These are phyloP conservation scores for Epichloe sibirici DNA, from an alignment of 2,329 filamentous ascomycete species.

Conservation along the genomic window DNA sequence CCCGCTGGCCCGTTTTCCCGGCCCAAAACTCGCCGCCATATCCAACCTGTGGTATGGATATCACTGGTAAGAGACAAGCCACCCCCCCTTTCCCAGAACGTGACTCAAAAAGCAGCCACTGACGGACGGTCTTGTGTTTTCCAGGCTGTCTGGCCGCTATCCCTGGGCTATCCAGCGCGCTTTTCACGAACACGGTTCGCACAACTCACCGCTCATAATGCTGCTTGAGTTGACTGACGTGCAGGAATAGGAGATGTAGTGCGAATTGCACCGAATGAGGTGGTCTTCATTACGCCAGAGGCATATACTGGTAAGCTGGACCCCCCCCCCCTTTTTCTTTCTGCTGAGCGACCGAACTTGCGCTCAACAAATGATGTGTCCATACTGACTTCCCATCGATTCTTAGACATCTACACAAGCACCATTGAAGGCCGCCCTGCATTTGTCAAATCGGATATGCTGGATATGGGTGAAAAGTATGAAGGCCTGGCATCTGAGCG, in stretches of 20 bases:
- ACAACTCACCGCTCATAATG: not conserved
- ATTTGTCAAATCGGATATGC: not conserved
- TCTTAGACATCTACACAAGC: not conserved
- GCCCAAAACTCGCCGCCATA: not conserved
- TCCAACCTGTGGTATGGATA: not conserved
- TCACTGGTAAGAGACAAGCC: not conserved
- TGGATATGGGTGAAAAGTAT: not conserved
- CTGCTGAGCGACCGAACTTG: too few species aligned
- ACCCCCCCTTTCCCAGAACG: too few species aligned
- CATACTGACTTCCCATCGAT: too few species aligned
- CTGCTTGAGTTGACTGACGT: too few species aligned
- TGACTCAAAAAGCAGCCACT: too few species aligned
- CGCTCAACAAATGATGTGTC: too few species aligned
- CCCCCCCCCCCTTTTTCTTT: too few species aligned
- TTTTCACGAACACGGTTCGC: not conserved
- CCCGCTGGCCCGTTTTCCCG: not conserved
- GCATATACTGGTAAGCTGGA: not conserved
- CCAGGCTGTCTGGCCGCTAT: not conserved
- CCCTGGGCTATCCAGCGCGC: not conserved
- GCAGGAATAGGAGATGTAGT: not conserved
- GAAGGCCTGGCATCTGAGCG: not conserved
- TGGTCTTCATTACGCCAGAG: not conserved
- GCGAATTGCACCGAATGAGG: not conserved
- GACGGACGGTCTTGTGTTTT: too few species aligned
- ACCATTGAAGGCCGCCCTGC: not conserved